These are phyloP conservation scores for Nelumbo lutea DNA, from an alignment of 164 flowering plant genomes.

Conservation along the genomic window DNA sequence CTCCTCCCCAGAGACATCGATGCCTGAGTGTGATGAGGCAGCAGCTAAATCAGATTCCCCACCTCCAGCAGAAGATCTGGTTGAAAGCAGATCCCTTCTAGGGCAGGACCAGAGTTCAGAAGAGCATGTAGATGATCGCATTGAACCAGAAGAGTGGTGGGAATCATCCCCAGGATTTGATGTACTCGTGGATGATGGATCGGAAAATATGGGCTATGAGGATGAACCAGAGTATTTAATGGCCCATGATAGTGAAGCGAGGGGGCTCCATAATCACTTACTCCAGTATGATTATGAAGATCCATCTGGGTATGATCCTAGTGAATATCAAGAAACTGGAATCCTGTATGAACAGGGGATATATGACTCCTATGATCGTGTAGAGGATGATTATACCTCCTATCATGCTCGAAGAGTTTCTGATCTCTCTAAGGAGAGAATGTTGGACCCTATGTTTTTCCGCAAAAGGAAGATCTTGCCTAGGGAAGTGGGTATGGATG, in stretches of 20 bases:
- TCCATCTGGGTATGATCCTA: slow-evolving; percentile 21
- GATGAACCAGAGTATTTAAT: slow-evolving; percentile 34
- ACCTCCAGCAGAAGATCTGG: slow-evolving; percentile 21
- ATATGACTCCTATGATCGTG: slow-evolving; percentile 19
- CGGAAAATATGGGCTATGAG: slow-evolving; percentile 35
- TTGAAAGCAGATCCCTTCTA: slow-evolving; percentile 14
- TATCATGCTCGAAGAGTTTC: slow-evolving; percentile 18
- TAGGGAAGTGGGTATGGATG: slow-evolving; percentile 17
- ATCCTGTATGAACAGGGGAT: slow-evolving; percentile 21
- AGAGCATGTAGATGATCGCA: slow-evolving; percentile 30
- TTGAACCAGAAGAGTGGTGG: slow-evolving; percentile 52
- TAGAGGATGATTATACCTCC: slow-evolving; percentile 20
- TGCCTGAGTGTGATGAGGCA: slow-evolving; percentile 29
- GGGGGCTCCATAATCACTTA: slow-evolving; percentile 27
- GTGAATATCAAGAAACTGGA: slow-evolving; percentile 23
- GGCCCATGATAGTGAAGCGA: slow-evolving; percentile 27
- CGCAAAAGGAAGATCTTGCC: slow-evolving; percentile 28
- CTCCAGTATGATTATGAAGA: slow-evolving; percentile 36
- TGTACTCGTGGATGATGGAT: slow-evolving; percentile 59
- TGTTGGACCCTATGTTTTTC: slow-evolving; percentile 21
- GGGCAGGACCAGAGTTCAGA: slow-evolving; percentile 31
- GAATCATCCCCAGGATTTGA: slow-evolving; percentile 79
- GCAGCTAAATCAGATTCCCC: slow-evolving; percentile 19
- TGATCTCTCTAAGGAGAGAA: slow-evolving; percentile 21
- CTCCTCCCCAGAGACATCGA: slow-evolving; percentile 20